phyloP scores from a whole-genome alignment of 2,329 filamentous ascomycete genomes.

The Nemania diffusa region DNA sequence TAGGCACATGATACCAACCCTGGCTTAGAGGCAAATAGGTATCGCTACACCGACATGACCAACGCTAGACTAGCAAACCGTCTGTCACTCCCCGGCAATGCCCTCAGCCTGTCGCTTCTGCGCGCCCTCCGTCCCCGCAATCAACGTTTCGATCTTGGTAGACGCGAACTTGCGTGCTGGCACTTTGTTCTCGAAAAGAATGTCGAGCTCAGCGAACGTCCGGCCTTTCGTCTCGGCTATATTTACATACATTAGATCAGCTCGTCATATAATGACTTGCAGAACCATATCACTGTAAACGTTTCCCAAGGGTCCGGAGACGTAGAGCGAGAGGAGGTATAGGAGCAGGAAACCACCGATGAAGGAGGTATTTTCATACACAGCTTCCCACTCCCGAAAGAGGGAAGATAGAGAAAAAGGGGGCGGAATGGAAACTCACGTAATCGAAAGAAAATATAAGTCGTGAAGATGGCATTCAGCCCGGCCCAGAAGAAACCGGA shows the following conservation, averaged over 20 bases:
- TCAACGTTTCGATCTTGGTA: constrained; percentile 46
- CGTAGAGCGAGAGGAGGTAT: neutral
- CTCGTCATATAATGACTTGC: neutral
- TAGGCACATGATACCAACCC: neutral
- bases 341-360: neutral
- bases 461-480: constrained; percentile 54
- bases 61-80: neutral
- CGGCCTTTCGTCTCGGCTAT: constrained; percentile 52
- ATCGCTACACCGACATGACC: neutral
- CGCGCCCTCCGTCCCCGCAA: constrained; percentile 44
- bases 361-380: no score
- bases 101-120: constrained; percentile 45
- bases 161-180: constrained; percentile 52
- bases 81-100: constrained; percentile 29
- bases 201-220: constrained; percentile 61
- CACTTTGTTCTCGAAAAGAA: constrained; percentile 55
- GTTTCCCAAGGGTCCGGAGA: neutral
- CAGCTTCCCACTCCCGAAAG: neutral
- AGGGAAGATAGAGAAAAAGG: neutral
- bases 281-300: neutral
- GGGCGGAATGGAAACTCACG: constrained; percentile 51
- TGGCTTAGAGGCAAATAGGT: neutral
- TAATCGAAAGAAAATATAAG: constrained; percentile 57
- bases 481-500: constrained; percentile 52
- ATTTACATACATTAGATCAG: neutral